A percentile compares a stretch with the other conserved stretches of the same genome.
Evolutionary conservation across 164 flowering plant genomes (phyloP).

Genomic region (Hamamelis virginiana): DNA sequence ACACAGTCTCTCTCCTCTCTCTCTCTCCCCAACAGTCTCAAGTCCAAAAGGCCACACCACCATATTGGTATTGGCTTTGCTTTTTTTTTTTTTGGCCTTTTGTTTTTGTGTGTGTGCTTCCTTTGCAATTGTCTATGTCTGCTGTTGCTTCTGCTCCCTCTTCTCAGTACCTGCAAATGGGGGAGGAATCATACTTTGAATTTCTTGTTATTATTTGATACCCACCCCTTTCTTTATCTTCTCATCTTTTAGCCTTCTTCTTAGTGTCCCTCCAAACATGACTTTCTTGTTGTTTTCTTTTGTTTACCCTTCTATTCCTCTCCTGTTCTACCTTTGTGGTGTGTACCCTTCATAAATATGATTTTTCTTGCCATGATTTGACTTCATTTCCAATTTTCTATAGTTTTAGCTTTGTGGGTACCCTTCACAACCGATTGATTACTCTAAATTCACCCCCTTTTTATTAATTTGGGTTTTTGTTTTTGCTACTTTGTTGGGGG

Average conservation of each 20-base stretch:
- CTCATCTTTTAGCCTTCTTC: constrained; percentile 20
- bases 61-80: too few relatives aligned
- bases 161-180: constrained; percentile 59
- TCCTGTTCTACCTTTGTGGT: constrained; percentile 24
- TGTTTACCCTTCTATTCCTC: constrained; percentile 8
- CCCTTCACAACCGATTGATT: constrained; percentile 13
- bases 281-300: constrained; percentile 25
- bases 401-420: constrained; percentile 21
- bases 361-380: constrained; percentile 29
- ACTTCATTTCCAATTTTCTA: constrained; percentile 26
- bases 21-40: constrained; percentile 27
- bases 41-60: constrained; percentile 37
- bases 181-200: constrained; percentile 62
- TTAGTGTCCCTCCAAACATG: constrained; percentile 17
- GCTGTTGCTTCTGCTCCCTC: constrained; percentile 48
- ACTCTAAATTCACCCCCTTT: not conserved
- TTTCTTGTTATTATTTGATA: constrained; percentile 63
- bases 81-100: constrained; percentile 47
- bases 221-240: constrained; percentile 19
- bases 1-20: constrained; percentile 25
- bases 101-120: constrained; percentile 33
- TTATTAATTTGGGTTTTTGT: constrained; percentile 4
- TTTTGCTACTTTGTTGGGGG: constrained; percentile 12
- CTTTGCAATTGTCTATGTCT: constrained; percentile 62
- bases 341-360: constrained; percentile 14